Percentiles rank a stretch among this genome's conserved stretches.
Conservation (phyloP, 441 rosid genomes). For the Erodium trifolium region DNA sequence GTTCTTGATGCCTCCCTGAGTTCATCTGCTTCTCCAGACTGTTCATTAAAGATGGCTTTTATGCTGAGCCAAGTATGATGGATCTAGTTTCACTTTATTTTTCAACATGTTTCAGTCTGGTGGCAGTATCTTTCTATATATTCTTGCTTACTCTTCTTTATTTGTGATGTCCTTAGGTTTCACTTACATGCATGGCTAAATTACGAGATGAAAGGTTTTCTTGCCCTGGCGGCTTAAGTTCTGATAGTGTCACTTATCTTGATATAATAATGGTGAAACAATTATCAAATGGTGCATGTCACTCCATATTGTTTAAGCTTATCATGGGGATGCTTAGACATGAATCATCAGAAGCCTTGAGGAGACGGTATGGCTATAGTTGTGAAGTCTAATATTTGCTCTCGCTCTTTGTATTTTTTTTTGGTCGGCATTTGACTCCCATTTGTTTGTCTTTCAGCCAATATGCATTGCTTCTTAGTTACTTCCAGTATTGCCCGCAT, state of each 20-base stretch:
- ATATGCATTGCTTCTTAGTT: slow-evolving; percentile 87
- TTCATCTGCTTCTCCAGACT: slow-evolving; percentile 94
- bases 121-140: slow-evolving; percentile 5
- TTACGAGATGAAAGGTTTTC: slow-evolving; percentile 82
- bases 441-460: slow-evolving; percentile 46
- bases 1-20: slow-evolving; percentile 84
- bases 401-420: neutral
- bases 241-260: slow-evolving; percentile 74
- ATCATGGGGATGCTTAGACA: slow-evolving; percentile 76
- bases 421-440: slow-evolving; percentile 19
- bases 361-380: slow-evolving; percentile 69
- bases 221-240: slow-evolving; percentile 53
- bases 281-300: slow-evolving; percentile 89
- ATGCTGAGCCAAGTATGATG: slow-evolving; percentile 61
- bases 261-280: slow-evolving; percentile 76
- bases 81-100: slow-evolving; percentile 1
- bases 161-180: slow-evolving; percentile 48
- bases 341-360: slow-evolving; percentile 91
- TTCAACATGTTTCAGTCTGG: slow-evolving; percentile 9
- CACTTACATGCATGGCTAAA: slow-evolving; percentile 95
- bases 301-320: slow-evolving; percentile 77
- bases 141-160: slow-evolving; percentile 12
- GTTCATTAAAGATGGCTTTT: slow-evolving; percentile 90
- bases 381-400: slow-evolving; percentile 15
- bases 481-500: slow-evolving; percentile 94